phyloP scores from a whole-genome alignment of 1,284 basidiomycete genomes.

The Gastroboletus turbinatus region DNA sequence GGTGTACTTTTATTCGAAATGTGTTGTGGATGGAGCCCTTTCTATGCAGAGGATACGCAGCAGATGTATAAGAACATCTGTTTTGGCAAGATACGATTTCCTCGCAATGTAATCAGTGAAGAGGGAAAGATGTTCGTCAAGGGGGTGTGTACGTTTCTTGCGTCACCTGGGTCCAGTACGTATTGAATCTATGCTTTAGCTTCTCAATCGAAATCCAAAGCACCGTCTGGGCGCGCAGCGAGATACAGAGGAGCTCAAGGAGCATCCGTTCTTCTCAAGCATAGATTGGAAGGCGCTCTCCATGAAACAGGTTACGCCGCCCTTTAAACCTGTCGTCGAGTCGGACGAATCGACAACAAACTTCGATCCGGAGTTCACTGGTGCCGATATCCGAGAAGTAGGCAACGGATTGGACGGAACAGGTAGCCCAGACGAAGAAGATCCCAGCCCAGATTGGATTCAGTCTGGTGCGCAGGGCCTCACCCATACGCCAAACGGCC shows the following conservation, averaged over 20 bases:
- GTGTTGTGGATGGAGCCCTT: conserved; percentile 99
- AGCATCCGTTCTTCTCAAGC: conserved; percentile 90
- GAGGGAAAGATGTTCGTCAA: conserved; percentile 99
- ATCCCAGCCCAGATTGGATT: conserved; percentile 71
- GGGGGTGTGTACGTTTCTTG: conserved; percentile 55
- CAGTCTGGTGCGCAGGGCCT: conserved; percentile 38
- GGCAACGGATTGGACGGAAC: conserved; percentile 59
- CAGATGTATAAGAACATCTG: conserved; percentile 99
- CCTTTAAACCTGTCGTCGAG: conserved; percentile 97
- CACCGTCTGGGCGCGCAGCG: conserved; percentile 91
- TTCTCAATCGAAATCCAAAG: conserved; percentile 96
- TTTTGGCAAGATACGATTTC: conserved; percentile 98
- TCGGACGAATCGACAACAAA: conserved; percentile 97
- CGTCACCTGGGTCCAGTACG: conserved; percentile 5
- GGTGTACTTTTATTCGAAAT: conserved; percentile 94
- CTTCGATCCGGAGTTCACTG: conserved; percentile 98
- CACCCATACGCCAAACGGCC: conserved; percentile 69
- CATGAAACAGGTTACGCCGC: conserved; percentile 91
- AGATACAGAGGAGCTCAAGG: conserved; percentile 93
- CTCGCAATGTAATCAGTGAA: conserved; percentile 94
- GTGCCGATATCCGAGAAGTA: conserved; percentile 74
- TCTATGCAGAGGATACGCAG: conserved; percentile 99
- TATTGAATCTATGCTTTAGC: conserved; percentile 45
- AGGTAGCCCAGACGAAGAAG: conserved; percentile 61
- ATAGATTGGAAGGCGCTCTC: conserved; percentile 91